Evolutionary conservation across 2,329 filamentous ascomycete species (phyloP).

Genomic region (Fusarium continuum): DNA sequence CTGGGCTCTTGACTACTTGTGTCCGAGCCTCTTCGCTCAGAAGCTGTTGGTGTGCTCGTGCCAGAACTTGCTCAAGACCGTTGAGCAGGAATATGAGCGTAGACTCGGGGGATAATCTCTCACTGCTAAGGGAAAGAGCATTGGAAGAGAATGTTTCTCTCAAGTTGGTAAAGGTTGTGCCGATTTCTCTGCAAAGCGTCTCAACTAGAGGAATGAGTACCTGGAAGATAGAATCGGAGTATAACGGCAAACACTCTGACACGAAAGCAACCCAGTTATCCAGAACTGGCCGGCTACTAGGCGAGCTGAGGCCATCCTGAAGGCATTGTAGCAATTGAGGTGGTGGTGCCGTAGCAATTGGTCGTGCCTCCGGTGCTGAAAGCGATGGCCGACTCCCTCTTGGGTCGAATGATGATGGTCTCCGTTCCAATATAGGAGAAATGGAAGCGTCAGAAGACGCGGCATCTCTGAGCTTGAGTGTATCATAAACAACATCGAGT

Average conservation of each 20-base stretch:
- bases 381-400: constrained; percentile 53
- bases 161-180: constrained; percentile 74
- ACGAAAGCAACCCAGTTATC: constrained; percentile 94
- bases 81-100: constrained; percentile 88
- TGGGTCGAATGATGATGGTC: constrained; percentile 54
- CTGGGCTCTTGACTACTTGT: constrained; percentile 77
- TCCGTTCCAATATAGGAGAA: constrained; percentile 60
- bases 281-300: constrained; percentile 77
- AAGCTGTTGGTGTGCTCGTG: constrained; percentile 84
- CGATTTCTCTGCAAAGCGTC: constrained; percentile 84
- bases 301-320: constrained; percentile 79
- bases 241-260: constrained; percentile 82
- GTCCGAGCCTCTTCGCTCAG: constrained; percentile 77
- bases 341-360: constrained; percentile 61
- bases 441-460: constrained; percentile 52
- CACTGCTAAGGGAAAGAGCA: constrained; percentile 26
- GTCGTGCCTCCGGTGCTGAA: constrained; percentile 42
- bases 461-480: constrained; percentile 71
- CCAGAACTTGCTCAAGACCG: constrained; percentile 89
- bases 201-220: constrained; percentile 90
- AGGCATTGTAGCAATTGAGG: constrained; percentile 83
- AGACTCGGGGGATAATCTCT: constrained; percentile 65
- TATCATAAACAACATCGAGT: constrained; percentile 79
- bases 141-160: constrained; percentile 66
- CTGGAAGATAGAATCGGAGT: constrained; percentile 86